A percentile compares a stretch with the other conserved stretches of the same genome.
Conservation (phyloP, 2,329 filamentous ascomycete species). For the Fusarium sp. region DNA sequence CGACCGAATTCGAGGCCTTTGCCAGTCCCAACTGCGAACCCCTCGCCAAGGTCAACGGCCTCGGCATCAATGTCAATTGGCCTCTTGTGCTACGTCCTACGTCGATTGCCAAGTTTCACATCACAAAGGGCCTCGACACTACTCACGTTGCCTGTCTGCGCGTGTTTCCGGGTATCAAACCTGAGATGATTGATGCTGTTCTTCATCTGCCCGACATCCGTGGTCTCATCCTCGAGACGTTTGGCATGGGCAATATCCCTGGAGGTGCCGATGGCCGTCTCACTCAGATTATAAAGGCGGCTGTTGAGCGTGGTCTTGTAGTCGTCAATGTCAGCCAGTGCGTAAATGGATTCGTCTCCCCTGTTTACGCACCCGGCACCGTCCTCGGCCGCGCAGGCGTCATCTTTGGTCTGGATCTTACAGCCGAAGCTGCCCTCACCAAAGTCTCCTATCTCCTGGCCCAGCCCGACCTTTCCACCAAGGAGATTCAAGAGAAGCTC, state of each 20-base stretch:
- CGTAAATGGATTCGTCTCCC: conserved; percentile 78
- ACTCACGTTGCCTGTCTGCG: conserved; percentile 90
- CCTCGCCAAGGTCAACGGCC: conserved; percentile 82
- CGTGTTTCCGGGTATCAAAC: conserved; percentile 91
- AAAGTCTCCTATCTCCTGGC: conserved; percentile 90
- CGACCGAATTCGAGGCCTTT: conserved; percentile 88
- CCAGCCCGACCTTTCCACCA: conserved; percentile 68
- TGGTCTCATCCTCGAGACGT: conserved; percentile 89
- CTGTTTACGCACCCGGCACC: conserved; percentile 81
- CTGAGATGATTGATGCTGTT: conserved; percentile 92
- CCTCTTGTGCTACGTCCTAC: conserved; percentile 79
- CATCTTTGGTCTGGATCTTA: conserved; percentile 89
- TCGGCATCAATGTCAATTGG: conserved; percentile 86
- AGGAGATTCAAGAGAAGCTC: conserved; percentile 77
- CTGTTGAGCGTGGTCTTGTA: conserved; percentile 82
- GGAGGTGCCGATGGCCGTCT: conserved; percentile 82
- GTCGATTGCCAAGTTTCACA: conserved; percentile 76
- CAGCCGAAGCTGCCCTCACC: conserved; percentile 88
- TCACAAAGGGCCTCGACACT: conserved; percentile 81
- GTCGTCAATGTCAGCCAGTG: conserved; percentile 95
- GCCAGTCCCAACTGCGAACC: conserved; percentile 87
- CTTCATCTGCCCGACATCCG: conserved; percentile 79
- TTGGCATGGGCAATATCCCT: conserved; percentile 92
- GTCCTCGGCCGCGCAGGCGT: conserved; percentile 85
- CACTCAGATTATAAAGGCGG: conserved; percentile 79